Conservation (phyloP, 306 rosid genomes). For the Castanospermum australe region DNA sequence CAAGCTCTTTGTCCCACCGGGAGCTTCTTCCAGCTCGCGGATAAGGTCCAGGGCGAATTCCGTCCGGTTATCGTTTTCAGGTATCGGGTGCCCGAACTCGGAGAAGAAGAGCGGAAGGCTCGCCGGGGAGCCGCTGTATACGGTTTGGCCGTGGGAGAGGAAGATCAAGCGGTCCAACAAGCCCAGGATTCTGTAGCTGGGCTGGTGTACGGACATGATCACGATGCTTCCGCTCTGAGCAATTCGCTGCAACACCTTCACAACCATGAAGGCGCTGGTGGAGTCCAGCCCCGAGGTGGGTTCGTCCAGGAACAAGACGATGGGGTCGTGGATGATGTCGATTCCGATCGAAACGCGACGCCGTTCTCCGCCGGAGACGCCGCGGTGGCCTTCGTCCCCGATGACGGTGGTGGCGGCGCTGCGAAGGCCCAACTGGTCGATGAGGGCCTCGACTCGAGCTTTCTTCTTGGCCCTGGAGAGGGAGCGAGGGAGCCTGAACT, state of each 20-base stretch:
- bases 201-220: constrained; percentile 82
- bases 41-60: constrained; percentile 84
- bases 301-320: constrained; percentile 81
- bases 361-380: constrained; percentile 88
- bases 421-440: constrained; percentile 78
- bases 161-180: constrained; percentile 73
- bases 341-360: constrained; percentile 88
- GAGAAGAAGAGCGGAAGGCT: constrained; percentile 52
- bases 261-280: constrained; percentile 93
- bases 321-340: constrained; percentile 88
- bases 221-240: constrained; percentile 91
- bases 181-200: constrained; percentile 77
- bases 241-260: constrained; percentile 77
- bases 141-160: constrained; percentile 85
- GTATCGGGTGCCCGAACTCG: constrained; percentile 79
- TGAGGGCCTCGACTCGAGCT: constrained; percentile 73
- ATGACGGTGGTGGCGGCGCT: constrained; percentile 69
- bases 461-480: constrained; percentile 74
- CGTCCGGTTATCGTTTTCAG: constrained; percentile 73
- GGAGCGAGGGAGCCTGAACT: constrained; percentile 80
- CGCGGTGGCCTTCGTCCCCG: constrained; percentile 91
- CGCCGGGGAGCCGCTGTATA: constrained; percentile 64
- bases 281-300: constrained; percentile 94
- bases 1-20: constrained; percentile 57
- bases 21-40: constrained; percentile 72